These are phyloP conservation scores for Aspergillus sp. DNA, from an alignment of 2,329 filamentous ascomycete species.

Conservation along the genomic window DNA sequence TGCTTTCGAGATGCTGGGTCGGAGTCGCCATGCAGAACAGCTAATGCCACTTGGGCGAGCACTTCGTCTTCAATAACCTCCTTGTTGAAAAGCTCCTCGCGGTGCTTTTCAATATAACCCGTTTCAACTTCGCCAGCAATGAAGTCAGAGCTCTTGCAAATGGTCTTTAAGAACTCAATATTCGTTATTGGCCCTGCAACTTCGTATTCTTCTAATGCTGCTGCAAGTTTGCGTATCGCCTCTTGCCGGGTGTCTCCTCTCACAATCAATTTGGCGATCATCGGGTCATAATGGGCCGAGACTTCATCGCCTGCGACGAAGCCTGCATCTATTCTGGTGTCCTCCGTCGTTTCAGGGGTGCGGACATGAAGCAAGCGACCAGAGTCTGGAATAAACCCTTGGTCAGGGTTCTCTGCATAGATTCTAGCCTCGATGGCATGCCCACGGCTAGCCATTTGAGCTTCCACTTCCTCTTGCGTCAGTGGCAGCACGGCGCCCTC, in stretches of 20 bases:
- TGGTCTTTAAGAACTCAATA: slow-evolving; percentile 88
- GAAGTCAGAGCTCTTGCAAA: slow-evolving; percentile 78
- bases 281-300: slow-evolving; percentile 92
- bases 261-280: slow-evolving; percentile 98
- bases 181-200: slow-evolving; percentile 91
- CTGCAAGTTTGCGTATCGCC: slow-evolving; percentile 74
- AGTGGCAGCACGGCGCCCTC: slow-evolving; percentile 64
- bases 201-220: slow-evolving; percentile 82
- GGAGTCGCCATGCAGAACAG: slow-evolving; percentile 54
- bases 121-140: slow-evolving; percentile 87
- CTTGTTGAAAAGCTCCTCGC: slow-evolving; percentile 69
- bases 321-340: slow-evolving; percentile 87
- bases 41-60: slow-evolving; percentile 81
- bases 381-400: slow-evolving; percentile 89
- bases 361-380: slow-evolving; percentile 79
- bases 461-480: slow-evolving; percentile 61
- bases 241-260: slow-evolving; percentile 72
- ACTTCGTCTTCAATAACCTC: slow-evolving; percentile 63
- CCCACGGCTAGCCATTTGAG: slow-evolving; percentile 68
- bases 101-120: slow-evolving; percentile 89
- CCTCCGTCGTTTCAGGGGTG: slow-evolving; percentile 63
- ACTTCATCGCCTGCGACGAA: slow-evolving; percentile 90
- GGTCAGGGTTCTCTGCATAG: slow-evolving; percentile 91
- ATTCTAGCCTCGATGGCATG: slow-evolving; percentile 94
- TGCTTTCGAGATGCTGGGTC: slow-evolving; percentile 20